Evolutionary conservation across 225 moss, liverwort and hornwort species (phyloP), one percentile per base, ranked within the genome.

Genomic region (Takakia lepidozioides): DNA sequence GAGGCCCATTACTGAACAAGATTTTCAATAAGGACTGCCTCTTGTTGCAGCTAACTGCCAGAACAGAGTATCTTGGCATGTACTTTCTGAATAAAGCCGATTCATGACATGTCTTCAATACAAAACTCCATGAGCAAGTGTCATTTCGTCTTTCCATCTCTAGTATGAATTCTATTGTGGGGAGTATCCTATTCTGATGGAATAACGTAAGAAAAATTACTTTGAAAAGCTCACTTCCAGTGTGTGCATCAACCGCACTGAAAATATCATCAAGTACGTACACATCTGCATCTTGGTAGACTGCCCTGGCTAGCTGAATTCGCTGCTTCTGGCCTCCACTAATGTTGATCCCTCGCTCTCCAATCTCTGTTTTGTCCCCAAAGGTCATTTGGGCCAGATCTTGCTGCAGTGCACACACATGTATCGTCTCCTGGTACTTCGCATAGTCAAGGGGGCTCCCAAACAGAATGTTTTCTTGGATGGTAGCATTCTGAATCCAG

Each of bases 231-330:
- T 68, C 63, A 27, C 62, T 59, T 49, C 71, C 68, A 35, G 80
- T 81, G 28, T 76, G 73, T 5, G 76, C 76, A 63, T 85, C 84
- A 4, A 85, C 65, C 32, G 81, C 73, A 56, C 71, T 77, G 20
- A 74, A 85, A 10, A 85, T 49, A 19, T 81, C 84, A 37, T 76
- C 84, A 6, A 85, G 70, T 17, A 85, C 48, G 41, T 80, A 85
- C 1, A 67, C 58, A 54, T 85, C 84, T 3, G 67, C 43, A 36
- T 81, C 68, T 62, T 80, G 76, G 44, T 81, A 85, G 25, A 85
- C 68, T 38, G 84, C 84, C 53, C 81, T 60, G 27, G 84, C 84
- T 41, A 85, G n/a, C n/a, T n/a, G n/a, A n/a, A n/a, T n/a, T n/a
- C n/a, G n/a, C n/a, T n/a, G n/a, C n/a, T n/a, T n/a, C n/a, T n/a